Evolutionary conservation across 208 protist genomes (phyloP), one percentile per base, ranked within the genome.

Genomic region (Tritrichomonas foetus): DNA sequence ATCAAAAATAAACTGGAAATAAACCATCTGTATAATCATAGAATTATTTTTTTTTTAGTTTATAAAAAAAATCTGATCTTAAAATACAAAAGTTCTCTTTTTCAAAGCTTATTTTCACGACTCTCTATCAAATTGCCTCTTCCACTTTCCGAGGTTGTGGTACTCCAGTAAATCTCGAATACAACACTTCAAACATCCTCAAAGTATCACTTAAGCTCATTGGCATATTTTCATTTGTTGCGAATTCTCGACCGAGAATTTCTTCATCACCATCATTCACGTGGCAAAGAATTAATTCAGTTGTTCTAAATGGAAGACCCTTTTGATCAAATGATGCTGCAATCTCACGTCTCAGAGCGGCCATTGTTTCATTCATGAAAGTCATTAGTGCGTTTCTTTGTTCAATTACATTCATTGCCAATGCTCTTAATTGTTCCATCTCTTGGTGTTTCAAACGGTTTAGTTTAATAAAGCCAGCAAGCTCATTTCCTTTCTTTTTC

Each of bases 291-390:
- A 89, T 89, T 33, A 89, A 39, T 30, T 89, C 78, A 3, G 78
- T 57, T 39, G 78, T 89, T 39, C 78, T 25, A n/a, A 89, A 89
- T 16, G 44, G 44, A 11, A 89, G 27, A 20, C 78, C 78, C 39
- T 89, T 89, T 47, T 89, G 78, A 39, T 89, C 47, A 36, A 41
- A 44, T 27, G 16, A 22, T 9, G 16, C 20, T 53, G 78, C 78
- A 57, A 89, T 89, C 57, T 89, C 47, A 9, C 41, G 44, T 39
- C 78, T 13, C 8, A 89, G 16, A 3, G 20, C 39, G 11, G 78
- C 47, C 9, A 89, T 89, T 61, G 78, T 89, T 89, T 89, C 78
- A 50, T 89, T 89, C 78, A 89, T 89, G 36, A 89, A 89, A 8
- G 78, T 89, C 13, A 89, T 57, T 39, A 89, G 57, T 39, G 78